Conservation (phyloP, 106 monocot species). For the Xerophyta viscosa region DNA sequence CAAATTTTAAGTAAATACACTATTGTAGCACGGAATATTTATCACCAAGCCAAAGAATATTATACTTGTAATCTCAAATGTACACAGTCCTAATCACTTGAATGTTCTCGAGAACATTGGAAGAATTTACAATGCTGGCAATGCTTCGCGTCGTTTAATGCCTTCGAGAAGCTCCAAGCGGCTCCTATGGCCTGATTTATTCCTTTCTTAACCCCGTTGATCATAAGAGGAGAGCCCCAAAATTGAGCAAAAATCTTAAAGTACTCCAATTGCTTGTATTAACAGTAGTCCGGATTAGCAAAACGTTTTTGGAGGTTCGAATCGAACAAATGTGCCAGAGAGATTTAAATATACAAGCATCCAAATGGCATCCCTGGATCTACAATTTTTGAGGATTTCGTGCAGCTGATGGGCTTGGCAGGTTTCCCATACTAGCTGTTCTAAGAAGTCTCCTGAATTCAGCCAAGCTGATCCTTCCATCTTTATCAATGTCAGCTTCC, state of each 20-base stretch:
- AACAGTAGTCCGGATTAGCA: too few relatives aligned
- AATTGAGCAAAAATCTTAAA: too few relatives aligned
- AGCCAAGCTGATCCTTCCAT: constrained; percentile 86
- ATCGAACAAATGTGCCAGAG: not conserved
- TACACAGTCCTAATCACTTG: not conserved
- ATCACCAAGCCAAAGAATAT: not conserved
- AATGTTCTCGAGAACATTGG: not conserved
- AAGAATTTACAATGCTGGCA: not conserved
- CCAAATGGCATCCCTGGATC: not conserved
- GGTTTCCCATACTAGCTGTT: constrained; percentile 68
- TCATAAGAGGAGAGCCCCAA: too few relatives aligned
- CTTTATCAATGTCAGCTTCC: constrained; percentile 88
- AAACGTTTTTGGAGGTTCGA: too few relatives aligned
- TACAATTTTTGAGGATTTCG: constrained; percentile 10
- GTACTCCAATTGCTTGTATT: too few relatives aligned
- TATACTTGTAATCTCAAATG: not conserved
- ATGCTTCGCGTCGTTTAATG: not conserved
- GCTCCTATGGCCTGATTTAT: not conserved
- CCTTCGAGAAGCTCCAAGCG: not conserved
- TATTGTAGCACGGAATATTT: not conserved
- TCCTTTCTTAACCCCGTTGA: too few relatives aligned
- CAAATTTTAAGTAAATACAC: too few relatives aligned
- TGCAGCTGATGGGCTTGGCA: constrained; percentile 37
- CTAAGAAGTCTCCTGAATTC: constrained; percentile 82
- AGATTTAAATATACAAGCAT: not conserved